phyloP scores from a whole-genome alignment of 495 filamentous ascomycete species.

The Penicillium silybi region DNA sequence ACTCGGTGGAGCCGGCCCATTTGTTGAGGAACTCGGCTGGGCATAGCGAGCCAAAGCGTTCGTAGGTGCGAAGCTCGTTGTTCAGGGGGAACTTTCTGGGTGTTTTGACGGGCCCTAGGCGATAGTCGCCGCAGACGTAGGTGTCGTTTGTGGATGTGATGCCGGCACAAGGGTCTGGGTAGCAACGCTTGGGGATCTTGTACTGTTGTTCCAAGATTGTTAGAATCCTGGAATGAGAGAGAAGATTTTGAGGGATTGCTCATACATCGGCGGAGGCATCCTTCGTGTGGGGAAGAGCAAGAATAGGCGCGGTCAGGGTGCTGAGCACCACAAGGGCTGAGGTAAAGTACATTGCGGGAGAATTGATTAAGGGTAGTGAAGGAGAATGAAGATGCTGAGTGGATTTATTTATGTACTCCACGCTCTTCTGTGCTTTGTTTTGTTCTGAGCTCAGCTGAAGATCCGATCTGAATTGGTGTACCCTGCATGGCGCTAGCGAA shows the following conservation, averaged over 20 bases:
- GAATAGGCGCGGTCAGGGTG: neutral
- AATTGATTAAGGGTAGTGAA: neutral
- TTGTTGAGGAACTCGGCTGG: conserved; percentile 44
- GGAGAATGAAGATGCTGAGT: too few relatives aligned
- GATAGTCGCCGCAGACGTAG: conserved; percentile 50
- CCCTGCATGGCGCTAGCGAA: too few relatives aligned
- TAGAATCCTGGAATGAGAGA: too few relatives aligned
- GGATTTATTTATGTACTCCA: too few relatives aligned
- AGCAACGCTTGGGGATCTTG: conserved; percentile 12
- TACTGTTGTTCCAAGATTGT: neutral
- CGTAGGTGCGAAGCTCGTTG: conserved; percentile 35
- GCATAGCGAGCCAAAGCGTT: conserved; percentile 46
- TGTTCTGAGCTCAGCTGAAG: too few relatives aligned
- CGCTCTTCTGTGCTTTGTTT: too few relatives aligned
- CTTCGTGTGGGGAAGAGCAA: neutral
- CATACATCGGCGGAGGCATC: too few relatives aligned
- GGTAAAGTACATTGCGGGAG: neutral
- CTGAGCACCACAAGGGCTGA: neutral
- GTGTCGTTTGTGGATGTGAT: conserved; percentile 32
- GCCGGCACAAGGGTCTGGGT: conserved; percentile 33
- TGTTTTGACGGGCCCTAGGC: conserved; percentile 45
- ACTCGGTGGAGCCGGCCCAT: conserved; percentile 33
- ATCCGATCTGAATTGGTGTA: too few relatives aligned
- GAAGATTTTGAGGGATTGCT: too few relatives aligned
- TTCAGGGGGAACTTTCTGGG: conserved; percentile 38